Percentiles rank a stretch among this genome's conserved stretches.
Conservation (phyloP, 257 asterid species). For the Mitragyna speciosa region DNA sequence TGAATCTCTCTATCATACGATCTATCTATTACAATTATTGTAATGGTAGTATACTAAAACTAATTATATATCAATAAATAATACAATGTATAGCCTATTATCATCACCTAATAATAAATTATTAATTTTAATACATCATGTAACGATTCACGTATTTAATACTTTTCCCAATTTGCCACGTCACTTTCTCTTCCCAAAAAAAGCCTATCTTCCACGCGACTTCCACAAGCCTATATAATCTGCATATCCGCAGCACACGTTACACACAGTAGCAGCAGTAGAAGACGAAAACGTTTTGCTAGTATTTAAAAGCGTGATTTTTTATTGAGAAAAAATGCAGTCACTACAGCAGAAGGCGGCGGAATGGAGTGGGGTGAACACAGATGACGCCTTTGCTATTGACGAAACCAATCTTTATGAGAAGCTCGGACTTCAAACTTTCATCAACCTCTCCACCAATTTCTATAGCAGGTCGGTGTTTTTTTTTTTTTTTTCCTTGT, state of each 20-base stretch:
- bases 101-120: no score
- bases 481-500: neutral
- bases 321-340: conserved; percentile 45
- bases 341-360: conserved; percentile 90
- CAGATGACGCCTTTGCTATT: conserved; percentile 72
- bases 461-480: conserved; percentile 66
- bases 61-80: no score
- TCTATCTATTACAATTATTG: no score
- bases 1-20: no score
- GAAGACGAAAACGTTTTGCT: neutral
- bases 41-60: no score
- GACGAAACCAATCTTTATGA: conserved; percentile 68
- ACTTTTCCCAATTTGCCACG: neutral
- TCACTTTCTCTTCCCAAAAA: neutral
- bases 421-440: conserved; percentile 80
- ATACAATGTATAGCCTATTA: no score
- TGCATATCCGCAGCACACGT: neutral
- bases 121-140: no score
- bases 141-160: no score
- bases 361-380: conserved; percentile 81
- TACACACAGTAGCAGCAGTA: neutral
- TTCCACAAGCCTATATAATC: conserved; percentile 35
- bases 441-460: conserved; percentile 80
- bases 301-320: neutral
- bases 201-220: conserved; percentile 55